A percentile compares a stretch with the other conserved stretches of the same genome.
Evolutionary conservation across 2,329 filamentous ascomycete genomes (phyloP).

Genomic region (Aspergillus sojae): DNA sequence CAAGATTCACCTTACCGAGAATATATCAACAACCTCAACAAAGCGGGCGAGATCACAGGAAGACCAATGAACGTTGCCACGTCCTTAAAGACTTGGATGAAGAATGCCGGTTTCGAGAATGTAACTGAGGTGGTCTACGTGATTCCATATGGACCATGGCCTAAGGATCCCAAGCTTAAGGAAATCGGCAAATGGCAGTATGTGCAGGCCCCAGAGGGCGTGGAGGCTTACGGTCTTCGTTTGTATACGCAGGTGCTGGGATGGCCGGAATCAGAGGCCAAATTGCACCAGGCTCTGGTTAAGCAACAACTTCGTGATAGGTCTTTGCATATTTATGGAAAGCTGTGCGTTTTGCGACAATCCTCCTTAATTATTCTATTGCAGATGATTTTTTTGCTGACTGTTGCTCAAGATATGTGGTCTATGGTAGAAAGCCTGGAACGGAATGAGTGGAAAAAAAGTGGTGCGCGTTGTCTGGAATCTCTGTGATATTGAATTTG

Average conservation of each 20-base stretch:
- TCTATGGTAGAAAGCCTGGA: not conserved
- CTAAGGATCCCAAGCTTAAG: constrained; percentile 30
- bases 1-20: not conserved
- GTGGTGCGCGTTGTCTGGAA: not conserved
- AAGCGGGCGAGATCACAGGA: not conserved
- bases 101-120: not conserved
- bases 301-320: not conserved
- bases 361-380: not conserved
- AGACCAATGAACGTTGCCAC: not conserved
- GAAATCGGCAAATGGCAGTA: constrained; percentile 22
- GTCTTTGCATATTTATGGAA: not conserved
- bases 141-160: constrained; percentile 25
- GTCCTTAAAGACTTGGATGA: not conserved
- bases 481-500: not conserved
- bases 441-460: not conserved
- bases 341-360: not conserved
- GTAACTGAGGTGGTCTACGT: not conserved
- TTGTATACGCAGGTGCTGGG: not conserved
- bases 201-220: not conserved
- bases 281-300: not conserved
- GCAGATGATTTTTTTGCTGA: not conserved
- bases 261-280: not conserved
- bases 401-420: not conserved
- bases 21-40: not conserved
- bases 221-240: not conserved